Percentiles rank a stretch among this genome's conserved stretches.
phyloP scores from a whole-genome alignment of 1,139 yeast species.

The Petasospora fabianii region DNA sequence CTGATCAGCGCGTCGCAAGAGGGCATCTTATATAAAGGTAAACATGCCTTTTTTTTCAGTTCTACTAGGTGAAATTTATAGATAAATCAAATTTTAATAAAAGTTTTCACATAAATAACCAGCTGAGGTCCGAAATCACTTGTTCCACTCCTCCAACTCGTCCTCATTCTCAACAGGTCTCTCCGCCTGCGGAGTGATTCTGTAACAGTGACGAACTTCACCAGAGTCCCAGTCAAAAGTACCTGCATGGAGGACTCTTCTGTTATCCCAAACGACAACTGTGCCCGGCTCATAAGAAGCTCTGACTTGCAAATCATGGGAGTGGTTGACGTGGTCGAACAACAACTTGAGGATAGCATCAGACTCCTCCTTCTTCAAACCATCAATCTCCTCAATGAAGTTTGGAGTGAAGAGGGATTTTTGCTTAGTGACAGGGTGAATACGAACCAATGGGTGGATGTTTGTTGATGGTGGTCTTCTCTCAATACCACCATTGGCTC shows the following conservation, averaged over 20 bases:
- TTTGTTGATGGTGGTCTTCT: constrained; percentile 53
- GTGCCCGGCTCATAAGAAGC: constrained; percentile 55
- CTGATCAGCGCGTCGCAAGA: no score
- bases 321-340: constrained; percentile 38
- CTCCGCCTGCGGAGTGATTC: constrained; percentile 55
- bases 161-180: constrained; percentile 7
- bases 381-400: constrained; percentile 54
- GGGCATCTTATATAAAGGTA: no score
- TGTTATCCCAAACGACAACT: constrained; percentile 68
- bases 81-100: no score
- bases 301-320: constrained; percentile 40
- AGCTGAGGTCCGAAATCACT: background rate
- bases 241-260: constrained; percentile 60
- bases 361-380: constrained; percentile 60
- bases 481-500: constrained; percentile 51
- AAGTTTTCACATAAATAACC: no score
- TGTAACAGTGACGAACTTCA: constrained; percentile 56
- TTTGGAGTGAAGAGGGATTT: constrained; percentile 50
- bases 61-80: no score
- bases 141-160: background rate
- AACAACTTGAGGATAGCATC: constrained; percentile 51
- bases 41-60: no score
- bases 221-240: constrained; percentile 55
- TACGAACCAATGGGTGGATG: constrained; percentile 68
- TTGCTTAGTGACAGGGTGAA: constrained; percentile 66